Evolutionary conservation across 192 early-diverging fungal species (phyloP).

Genomic region (Kickxella alabastrina): DNA sequence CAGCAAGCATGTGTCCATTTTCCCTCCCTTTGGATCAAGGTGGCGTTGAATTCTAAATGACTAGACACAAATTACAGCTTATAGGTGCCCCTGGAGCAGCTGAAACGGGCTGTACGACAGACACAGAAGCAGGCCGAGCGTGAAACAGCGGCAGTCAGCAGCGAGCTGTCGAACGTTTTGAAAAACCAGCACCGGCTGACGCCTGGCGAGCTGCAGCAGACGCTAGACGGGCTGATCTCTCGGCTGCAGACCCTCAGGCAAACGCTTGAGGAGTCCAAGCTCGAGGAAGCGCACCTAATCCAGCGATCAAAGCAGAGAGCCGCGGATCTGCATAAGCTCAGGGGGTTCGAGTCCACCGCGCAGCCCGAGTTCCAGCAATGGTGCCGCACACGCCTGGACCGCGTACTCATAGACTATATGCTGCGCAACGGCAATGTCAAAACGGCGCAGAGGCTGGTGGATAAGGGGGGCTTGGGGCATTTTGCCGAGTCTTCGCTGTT

Average conservation of each 20-base stretch:
- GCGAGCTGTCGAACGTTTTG: constrained; percentile 14
- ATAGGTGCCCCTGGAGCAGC: constrained; percentile 84
- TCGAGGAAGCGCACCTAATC: constrained; percentile 71
- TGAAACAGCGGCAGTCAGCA: constrained; percentile 53
- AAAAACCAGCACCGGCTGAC: constrained; percentile 42
- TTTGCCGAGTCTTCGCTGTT: constrained; percentile 92
- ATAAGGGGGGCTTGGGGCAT: constrained; percentile 39
- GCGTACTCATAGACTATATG: constrained; percentile 95
- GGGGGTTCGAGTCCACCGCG: constrained; percentile 58
- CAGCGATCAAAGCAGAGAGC: constrained; percentile 68
- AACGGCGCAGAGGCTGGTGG: constrained; percentile 69
- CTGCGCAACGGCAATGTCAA: constrained; percentile 77
- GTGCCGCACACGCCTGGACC: constrained; percentile 80
- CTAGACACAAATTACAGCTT: neutral
- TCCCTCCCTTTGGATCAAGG: too few species aligned
- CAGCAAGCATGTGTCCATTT: too few species aligned
- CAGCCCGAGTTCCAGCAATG: constrained; percentile 77
- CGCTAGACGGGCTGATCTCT: constrained; percentile 63
- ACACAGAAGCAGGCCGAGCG: constrained; percentile 82
- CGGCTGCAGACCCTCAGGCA: constrained; percentile 68
- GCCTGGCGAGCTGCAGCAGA: constrained; percentile 53
- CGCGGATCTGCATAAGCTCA: constrained; percentile 72
- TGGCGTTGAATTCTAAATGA: too few species aligned
- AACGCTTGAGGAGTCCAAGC: constrained; percentile 76
- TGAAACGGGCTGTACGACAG: constrained; percentile 66